These are phyloP conservation scores for Rickenella mellea DNA, from an alignment of 768 basidiomycete genomes.

Conservation along the genomic window DNA sequence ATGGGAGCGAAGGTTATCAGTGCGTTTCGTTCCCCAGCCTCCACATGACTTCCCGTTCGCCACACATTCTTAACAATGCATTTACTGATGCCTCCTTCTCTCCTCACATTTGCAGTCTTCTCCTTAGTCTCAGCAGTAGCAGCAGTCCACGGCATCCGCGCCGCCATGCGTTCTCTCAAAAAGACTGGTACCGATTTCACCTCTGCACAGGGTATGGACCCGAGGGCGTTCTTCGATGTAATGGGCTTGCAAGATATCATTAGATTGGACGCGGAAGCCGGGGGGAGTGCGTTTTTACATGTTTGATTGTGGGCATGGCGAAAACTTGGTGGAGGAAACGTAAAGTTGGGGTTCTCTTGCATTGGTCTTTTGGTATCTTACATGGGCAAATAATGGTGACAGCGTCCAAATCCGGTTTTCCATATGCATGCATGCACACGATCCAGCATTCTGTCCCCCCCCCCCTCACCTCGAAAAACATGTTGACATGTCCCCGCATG, in stretches of 20 bases:
- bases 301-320: no score
- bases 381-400: no score
- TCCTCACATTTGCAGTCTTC: conserved; percentile 38
- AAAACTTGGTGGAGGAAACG: no score
- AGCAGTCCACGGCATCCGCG: conserved; percentile 67
- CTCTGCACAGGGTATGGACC: conserved; percentile 60
- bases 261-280: conserved; percentile 44
- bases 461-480: no score
- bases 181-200: conserved; percentile 70
- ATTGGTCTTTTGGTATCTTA: no score
- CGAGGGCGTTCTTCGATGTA: conserved; percentile 67
- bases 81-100: neutral
- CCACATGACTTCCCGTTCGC: no score
- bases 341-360: no score
- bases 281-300: conserved; percentile 46
- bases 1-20: conserved; percentile 74
- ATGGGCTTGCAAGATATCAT: conserved; percentile 56
- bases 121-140: conserved; percentile 70
- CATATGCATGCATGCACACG: no score
- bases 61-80: neutral
- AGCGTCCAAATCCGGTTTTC: no score
- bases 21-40: conserved; percentile 26
- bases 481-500: no score
- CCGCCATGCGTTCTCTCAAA: conserved; percentile 67
- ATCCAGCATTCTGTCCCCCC: no score